Evolutionary conservation across 2,329 filamentous ascomycete genomes (phyloP).

Genomic region (Penicillium crustosum): DNA sequence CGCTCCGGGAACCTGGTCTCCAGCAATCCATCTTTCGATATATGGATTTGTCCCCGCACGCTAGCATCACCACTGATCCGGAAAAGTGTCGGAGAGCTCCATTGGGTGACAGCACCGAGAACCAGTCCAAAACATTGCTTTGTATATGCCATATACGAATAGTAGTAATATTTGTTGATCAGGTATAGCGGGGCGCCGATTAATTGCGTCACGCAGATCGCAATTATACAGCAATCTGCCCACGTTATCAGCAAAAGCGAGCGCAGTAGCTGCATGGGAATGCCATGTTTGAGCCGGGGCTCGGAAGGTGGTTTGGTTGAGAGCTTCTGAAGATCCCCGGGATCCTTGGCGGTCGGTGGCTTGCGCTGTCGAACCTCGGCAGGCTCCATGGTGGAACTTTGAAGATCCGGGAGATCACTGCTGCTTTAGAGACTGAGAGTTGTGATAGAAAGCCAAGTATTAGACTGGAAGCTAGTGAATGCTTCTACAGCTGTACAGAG

Average conservation of each 20-base stretch:
- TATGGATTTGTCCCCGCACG: slow-evolving; percentile 58
- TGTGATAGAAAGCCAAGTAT: neutral
- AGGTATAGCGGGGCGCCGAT: slow-evolving; percentile 62
- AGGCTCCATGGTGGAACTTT: slow-evolving; percentile 30
- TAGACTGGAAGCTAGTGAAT: neutral
- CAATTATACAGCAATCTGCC: slow-evolving; percentile 45
- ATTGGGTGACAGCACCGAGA: slow-evolving; percentile 61
- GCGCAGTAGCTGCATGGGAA: slow-evolving; percentile 47
- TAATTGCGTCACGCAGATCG: slow-evolving; percentile 57
- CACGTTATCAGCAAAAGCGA: slow-evolving; percentile 47
- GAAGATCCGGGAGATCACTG: neutral
- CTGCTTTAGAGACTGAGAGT: neutral
- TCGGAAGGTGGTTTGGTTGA: slow-evolving; percentile 27
- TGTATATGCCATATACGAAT: slow-evolving; percentile 65
- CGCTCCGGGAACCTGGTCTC: slow-evolving; percentile 61
- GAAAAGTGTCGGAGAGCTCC: slow-evolving; percentile 63
- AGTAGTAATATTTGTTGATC: slow-evolving; percentile 61
- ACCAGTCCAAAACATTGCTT: slow-evolving; percentile 66
- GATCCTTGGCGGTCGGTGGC: slow-evolving; percentile 18
- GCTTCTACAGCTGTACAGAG: slow-evolving; percentile 1
- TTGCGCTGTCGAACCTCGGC: slow-evolving; percentile 36
- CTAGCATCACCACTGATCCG: slow-evolving; percentile 62
- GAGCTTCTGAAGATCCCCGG: slow-evolving; percentile 18
- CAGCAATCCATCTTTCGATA: slow-evolving; percentile 58
- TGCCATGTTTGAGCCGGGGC: slow-evolving; percentile 47